These are phyloP conservation scores for Malassezia brasiliensis DNA, from an alignment of 1,284 basidiomycete species.

Conservation along the genomic window DNA sequence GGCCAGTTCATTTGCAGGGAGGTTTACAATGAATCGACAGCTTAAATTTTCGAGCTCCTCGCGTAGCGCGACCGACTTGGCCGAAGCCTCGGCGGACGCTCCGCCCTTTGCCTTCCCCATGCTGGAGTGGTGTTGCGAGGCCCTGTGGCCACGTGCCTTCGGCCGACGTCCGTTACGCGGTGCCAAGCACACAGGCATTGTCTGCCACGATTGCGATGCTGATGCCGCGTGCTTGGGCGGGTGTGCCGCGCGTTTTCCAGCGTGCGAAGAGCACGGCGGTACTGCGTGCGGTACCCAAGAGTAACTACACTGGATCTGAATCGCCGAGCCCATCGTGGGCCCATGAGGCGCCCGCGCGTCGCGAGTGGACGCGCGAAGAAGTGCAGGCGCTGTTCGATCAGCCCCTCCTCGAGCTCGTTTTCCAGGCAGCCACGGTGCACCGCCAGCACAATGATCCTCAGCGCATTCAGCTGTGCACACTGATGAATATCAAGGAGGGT, in stretches of 20 bases:
- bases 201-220: too few species aligned
- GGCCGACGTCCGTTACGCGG: not conserved
- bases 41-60: slow-evolving; percentile 50
- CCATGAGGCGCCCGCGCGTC: slow-evolving; percentile 9
- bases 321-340: not conserved
- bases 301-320: not conserved
- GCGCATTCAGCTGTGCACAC: slow-evolving; percentile 88
- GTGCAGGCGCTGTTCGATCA: slow-evolving; percentile 43
- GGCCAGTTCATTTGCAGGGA: slow-evolving; percentile 82
- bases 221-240: too few species aligned
- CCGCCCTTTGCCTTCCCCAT: slow-evolving; percentile 4
- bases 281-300: slow-evolving; percentile 1
- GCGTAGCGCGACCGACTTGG: slow-evolving; percentile 9
- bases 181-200: too few species aligned
- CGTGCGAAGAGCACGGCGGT: slow-evolving; percentile 12
- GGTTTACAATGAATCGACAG: slow-evolving; percentile 83
- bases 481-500: slow-evolving; percentile 91
- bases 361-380: slow-evolving; percentile 36
- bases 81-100: not conserved
- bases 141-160: not conserved
- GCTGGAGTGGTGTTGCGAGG: not conserved
- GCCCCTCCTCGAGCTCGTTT: slow-evolving; percentile 43
- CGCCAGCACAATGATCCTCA: slow-evolving; percentile 73
- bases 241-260: not conserved
- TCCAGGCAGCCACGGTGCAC: slow-evolving; percentile 58